phyloP scores from a whole-genome alignment of 1,139 yeast genomes.

The Blastobotrys raffinosifermentans region DNA sequence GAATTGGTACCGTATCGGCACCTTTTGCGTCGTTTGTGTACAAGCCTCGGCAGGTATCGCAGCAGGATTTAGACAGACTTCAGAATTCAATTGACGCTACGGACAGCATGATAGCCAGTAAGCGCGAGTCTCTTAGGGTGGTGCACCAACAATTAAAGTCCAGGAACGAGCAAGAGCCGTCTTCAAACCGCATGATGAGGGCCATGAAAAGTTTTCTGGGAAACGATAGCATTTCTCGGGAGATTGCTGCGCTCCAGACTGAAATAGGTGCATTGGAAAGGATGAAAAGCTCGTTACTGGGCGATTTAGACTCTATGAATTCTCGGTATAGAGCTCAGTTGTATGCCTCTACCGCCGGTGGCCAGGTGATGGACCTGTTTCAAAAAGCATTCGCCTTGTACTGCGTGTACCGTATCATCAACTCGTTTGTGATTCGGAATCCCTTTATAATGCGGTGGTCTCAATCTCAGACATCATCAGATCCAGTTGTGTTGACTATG shows the following conservation, averaged over 20 bases:
- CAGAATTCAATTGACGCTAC: constrained; percentile 34
- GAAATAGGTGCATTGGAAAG: constrained; percentile 67
- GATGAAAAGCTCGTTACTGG: constrained; percentile 27
- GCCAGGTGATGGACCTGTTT: constrained; percentile 25
- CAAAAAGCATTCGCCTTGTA: constrained; percentile 47
- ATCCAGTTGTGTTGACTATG: constrained; percentile 49
- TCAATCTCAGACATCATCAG: constrained; percentile 17
- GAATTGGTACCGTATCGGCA: constrained; percentile 70
- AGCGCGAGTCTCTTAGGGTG: constrained; percentile 18
- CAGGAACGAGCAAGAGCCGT: constrained; percentile 15
- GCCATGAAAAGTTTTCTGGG: constrained; percentile 23
- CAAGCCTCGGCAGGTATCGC: constrained; percentile 26
- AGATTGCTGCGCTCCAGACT: constrained; percentile 54
- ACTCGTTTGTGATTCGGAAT: constrained; percentile 34
- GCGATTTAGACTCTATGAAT: constrained; percentile 28
- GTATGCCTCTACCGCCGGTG: constrained; percentile 28
- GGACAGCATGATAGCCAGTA: constrained; percentile 29
- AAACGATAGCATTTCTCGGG: constrained; percentile 47
- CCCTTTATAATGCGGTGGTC: constrained; percentile 19
- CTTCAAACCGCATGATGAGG: constrained; percentile 27
- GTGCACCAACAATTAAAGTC: constrained; percentile 17
- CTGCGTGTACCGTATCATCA: constrained; percentile 58
- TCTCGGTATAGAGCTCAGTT: constrained; percentile 26
- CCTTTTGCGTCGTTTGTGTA: constrained; percentile 42
- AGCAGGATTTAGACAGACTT: constrained; percentile 32